Percentiles rank a stretch among this genome's conserved stretches.
phyloP scores from a whole-genome alignment of 2,329 filamentous ascomycete genomes.

The Zymoseptoria brevis region DNA sequence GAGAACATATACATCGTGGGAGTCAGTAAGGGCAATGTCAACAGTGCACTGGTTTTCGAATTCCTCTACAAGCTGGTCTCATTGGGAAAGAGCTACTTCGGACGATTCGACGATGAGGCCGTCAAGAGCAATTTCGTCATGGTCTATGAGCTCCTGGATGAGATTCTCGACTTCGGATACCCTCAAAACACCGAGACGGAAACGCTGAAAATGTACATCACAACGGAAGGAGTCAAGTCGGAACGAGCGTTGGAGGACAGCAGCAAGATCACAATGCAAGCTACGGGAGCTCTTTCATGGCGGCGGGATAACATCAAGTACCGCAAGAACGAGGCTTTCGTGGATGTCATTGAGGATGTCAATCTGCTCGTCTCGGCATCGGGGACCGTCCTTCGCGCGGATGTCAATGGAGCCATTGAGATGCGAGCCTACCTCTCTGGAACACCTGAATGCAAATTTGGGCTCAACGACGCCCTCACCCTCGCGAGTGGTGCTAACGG shows the following conservation, averaged over 20 bases:
- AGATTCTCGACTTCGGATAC: slow-evolving; percentile 98
- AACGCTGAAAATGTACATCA: slow-evolving; percentile 99
- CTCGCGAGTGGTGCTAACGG: slow-evolving; percentile 50
- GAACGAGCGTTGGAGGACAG: slow-evolving; percentile 78
- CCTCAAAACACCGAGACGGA: slow-evolving; percentile 98
- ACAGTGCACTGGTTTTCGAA: slow-evolving; percentile 95
- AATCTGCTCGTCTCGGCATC: slow-evolving; percentile 99
- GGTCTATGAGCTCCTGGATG: slow-evolving; percentile 93
- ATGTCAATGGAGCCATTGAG: slow-evolving; percentile 94
- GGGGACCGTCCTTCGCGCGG: slow-evolving; percentile 85
- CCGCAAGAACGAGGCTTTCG: slow-evolving; percentile 98
- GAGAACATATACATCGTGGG: slow-evolving; percentile 98
- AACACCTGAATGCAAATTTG: slow-evolving; percentile 97
- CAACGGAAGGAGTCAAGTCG: slow-evolving; percentile 95
- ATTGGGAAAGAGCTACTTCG: slow-evolving; percentile 92
- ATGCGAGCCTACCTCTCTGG: slow-evolving; percentile 97
- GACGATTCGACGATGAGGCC: slow-evolving; percentile 97
- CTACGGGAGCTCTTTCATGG: slow-evolving; percentile 94
- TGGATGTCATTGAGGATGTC: slow-evolving; percentile 98
- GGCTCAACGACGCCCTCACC: slow-evolving; percentile 87
- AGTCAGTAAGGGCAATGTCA: slow-evolving; percentile 97
- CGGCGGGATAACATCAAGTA: slow-evolving; percentile 96
- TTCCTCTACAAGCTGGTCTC: slow-evolving; percentile 89
- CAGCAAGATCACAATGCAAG: slow-evolving; percentile 98
- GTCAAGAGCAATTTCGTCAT: slow-evolving; percentile 99